Evolutionary conservation across 2,329 filamentous ascomycete genomes (phyloP), one percentile per base, ranked within the genome.

Genomic region (Didymellaceae sp.): DNA sequence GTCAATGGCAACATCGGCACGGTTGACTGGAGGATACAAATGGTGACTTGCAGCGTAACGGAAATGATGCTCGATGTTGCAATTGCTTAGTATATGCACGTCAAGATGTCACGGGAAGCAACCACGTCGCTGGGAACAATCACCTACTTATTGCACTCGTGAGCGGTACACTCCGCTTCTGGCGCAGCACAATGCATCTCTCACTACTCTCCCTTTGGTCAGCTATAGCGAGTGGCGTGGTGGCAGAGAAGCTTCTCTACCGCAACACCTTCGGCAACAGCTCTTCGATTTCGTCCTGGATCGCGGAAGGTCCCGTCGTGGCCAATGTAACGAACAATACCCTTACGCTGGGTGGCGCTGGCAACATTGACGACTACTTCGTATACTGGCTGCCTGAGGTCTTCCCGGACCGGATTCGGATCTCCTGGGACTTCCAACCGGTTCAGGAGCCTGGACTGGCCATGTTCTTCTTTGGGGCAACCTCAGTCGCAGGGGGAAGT

Each of bases 401-500:
- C 10, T 70, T 71, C 44, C 66, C 66, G 8, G 64, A 67, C 39
- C 57, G 57, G 21, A 68, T 71, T 39, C 66, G 67, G 37, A 60
- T 71, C 26, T 66, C 59, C 4, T 71, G 66, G 67, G 67, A 71
- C 5, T 71, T 71, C 49, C 62, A 61, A 7, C 64, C 68, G 2
- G 54, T 60, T 31, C 52, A 59, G 26, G 68, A 71, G 47, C 68
- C 67, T 2, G 68, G 68, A 4, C 60, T 71, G 6, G 68, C 68
- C 31, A 70, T 71, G 64, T 64, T 71, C 55, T 71, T 71, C 57
- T 71, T 71, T 52, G 67, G 65, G 40, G 68, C 66, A 20, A 57
- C 63, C 7, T 58, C 66, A 2, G 53, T 63, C 18, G 52, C 54
- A 20, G 62, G 62, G 11, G 62, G 61, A 25, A 59, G 61, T 54